These are phyloP conservation scores for Gentiana dahurica DNA, from an alignment of 257 asterid genomes.

Conservation along the genomic window DNA sequence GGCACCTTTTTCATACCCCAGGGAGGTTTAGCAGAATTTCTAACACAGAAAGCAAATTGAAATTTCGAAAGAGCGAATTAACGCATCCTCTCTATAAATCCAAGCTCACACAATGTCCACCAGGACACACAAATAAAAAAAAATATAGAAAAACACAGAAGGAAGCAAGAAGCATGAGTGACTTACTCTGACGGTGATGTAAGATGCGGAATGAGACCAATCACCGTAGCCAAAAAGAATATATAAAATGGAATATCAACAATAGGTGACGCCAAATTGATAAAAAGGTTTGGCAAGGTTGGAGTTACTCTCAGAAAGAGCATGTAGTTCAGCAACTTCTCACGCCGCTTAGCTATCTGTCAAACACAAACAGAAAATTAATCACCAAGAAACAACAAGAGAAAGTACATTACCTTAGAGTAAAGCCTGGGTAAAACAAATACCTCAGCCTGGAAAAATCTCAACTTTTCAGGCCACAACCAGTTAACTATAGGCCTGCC, in stretches of 20 bases:
- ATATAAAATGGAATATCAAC: slow-evolving; percentile 85
- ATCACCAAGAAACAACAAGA: slow-evolving; percentile 1
- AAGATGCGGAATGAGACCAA: slow-evolving; percentile 91
- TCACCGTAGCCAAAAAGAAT: slow-evolving; percentile 75
- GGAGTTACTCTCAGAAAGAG: slow-evolving; percentile 86
- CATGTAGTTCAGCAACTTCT: slow-evolving; percentile 87
- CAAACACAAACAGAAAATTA: slow-evolving; percentile 1
- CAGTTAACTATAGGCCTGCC: slow-evolving; percentile 80
- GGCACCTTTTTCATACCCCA: no score
- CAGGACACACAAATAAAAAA: no score
- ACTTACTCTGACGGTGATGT: slow-evolving; percentile 77
- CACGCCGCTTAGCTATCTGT: slow-evolving; percentile 79
- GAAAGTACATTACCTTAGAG: slow-evolving; percentile 1
- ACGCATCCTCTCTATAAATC: no score
- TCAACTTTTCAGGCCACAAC: slow-evolving; percentile 84
- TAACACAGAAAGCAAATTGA: no score
- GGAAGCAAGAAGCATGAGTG: slow-evolving; percentile 8
- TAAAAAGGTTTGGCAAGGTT: slow-evolving; percentile 83
- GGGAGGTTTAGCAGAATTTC: no score
- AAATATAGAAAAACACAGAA: not conserved
- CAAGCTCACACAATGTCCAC: no score
- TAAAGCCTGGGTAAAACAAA: slow-evolving; percentile 1
- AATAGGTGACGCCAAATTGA: slow-evolving; percentile 89
- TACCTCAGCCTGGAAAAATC: slow-evolving; percentile 85
- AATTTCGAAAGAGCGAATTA: no score